Conservation (phyloP, 106 monocot genomes). For the Platanthera zijinensis region DNA sequence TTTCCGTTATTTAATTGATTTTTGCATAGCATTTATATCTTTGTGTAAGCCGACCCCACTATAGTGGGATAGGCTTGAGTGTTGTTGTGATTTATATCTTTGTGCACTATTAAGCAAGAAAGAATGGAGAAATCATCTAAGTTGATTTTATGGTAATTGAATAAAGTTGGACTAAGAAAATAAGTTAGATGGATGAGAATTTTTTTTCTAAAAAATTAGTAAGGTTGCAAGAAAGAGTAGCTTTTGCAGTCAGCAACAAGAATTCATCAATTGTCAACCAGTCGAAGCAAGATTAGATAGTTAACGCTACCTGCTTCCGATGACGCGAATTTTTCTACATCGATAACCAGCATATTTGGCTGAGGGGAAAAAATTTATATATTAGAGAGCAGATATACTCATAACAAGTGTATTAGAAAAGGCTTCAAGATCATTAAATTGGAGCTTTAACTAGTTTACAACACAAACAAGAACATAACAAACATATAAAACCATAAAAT, state of each 20-base stretch:
- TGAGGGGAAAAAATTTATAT: slow-evolving; percentile 15
- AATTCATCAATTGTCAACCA: background rate
- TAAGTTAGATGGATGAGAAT: background rate
- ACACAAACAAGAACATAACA: background rate
- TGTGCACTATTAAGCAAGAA: background rate
- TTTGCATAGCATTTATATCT: background rate
- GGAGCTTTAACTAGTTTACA: background rate
- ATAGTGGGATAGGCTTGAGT: too few relatives aligned
- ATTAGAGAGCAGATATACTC: background rate
- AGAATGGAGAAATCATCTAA: background rate
- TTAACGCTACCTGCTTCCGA: slow-evolving; percentile 36
- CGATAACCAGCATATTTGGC: slow-evolving; percentile 95
- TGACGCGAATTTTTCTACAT: slow-evolving; percentile 76
- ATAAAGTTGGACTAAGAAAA: background rate
- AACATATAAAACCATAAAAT: background rate
- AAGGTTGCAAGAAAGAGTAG: background rate
- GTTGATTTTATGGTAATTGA: background rate
- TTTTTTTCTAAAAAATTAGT: background rate
- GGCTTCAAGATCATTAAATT: background rate
- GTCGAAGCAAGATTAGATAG: background rate
- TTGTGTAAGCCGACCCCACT: background rate
- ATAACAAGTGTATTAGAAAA: background rate
- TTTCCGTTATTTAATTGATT: background rate
- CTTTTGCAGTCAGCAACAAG: background rate
- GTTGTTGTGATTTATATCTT: background rate